These are phyloP conservation scores for Alternaria solani DNA, from an alignment of 2,329 filamentous ascomycete genomes.

Conservation along the genomic window DNA sequence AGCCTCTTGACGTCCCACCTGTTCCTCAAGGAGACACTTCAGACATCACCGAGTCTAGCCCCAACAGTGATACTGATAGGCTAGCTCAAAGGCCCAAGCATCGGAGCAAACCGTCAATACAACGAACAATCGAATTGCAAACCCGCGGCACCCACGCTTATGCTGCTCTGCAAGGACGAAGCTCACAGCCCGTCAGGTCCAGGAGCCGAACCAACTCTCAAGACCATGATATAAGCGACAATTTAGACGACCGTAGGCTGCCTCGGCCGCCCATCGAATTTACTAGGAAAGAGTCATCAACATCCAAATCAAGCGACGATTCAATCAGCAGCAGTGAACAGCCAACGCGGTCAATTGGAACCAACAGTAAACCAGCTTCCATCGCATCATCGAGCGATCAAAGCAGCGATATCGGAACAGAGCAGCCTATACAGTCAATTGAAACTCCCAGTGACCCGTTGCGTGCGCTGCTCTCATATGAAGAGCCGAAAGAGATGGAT, in stretches of 20 bases:
- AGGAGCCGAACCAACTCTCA: neutral
- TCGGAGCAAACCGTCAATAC: slow-evolving; percentile 3
- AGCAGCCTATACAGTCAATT: neutral
- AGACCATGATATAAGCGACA: slow-evolving; percentile 8
- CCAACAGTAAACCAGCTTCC: neutral
- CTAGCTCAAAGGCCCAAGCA: neutral
- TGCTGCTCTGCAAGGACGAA: slow-evolving; percentile 30
- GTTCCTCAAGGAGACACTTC: neutral
- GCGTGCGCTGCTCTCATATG: slow-evolving; percentile 1
- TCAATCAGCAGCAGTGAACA: neutral
- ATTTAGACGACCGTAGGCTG: neutral
- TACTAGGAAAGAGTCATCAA: neutral
- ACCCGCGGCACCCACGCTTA: slow-evolving; percentile 32
- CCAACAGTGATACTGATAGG: slow-evolving; percentile 5
- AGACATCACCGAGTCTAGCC: neutral
- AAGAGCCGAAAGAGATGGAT: slow-evolving; percentile 19
- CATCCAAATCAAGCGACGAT: neutral
- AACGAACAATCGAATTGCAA: slow-evolving; percentile 26
- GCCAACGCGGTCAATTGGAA: slow-evolving; percentile 9
- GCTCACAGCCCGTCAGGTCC: neutral
- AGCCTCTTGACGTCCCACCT: slow-evolving; percentile 1
- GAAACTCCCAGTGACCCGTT: neutral
- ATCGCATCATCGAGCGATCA: slow-evolving; percentile 1
- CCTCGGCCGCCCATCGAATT: slow-evolving; percentile 9
- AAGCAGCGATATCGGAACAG: neutral